Evolutionary conservation across 2,329 filamentous ascomycete genomes (phyloP), one percentile per base, ranked within the genome.

Genomic region (Sarocladium kiliense): DNA sequence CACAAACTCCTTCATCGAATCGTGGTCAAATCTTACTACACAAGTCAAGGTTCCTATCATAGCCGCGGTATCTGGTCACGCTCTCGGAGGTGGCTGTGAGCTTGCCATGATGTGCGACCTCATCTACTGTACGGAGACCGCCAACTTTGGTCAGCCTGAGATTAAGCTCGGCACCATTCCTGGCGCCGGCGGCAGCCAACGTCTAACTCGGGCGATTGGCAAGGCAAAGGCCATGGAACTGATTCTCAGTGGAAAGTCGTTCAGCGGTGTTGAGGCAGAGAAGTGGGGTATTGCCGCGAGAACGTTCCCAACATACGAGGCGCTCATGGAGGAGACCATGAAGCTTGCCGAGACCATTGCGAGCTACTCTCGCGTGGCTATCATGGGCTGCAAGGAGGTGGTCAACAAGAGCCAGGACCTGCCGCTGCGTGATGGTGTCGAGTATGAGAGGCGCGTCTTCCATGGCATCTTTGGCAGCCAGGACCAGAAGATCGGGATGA

Each of bases 401-500:
- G 93, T 99, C 55, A 96, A 97, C 71, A 97, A 97, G 85, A 96
- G 91, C 71, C 92, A 97, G 78, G 94, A 99, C 64, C 74, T 96
- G 62, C 79, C 87, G 3, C 75, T 99, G 57, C 78, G 88, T 63
- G 94, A 97, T 66, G 94, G 94, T 14, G 88, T 99, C 1, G 94
- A 99, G 75, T 97, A 85, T 73, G 94, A 99, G 81, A 81, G 94
- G 67, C 83, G 92, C 54, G 80, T 97, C 32, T 99, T 99, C 78
- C 94, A 99, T 73, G 82, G 86, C 25, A 68, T 97, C 65, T 99
- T 99, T 75, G 94, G 93, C 21, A 96, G 88, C 69, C 83, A 90
- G 74, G 94, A 99, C 72, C 94, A 99, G 75, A 99, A 97, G 80
- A 89, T 97, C 70, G 92, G 91, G 71, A 85, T 97, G 94, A 86